Conservation (phyloP, 306 rosid species). For the Arachis stenosperma region DNA sequence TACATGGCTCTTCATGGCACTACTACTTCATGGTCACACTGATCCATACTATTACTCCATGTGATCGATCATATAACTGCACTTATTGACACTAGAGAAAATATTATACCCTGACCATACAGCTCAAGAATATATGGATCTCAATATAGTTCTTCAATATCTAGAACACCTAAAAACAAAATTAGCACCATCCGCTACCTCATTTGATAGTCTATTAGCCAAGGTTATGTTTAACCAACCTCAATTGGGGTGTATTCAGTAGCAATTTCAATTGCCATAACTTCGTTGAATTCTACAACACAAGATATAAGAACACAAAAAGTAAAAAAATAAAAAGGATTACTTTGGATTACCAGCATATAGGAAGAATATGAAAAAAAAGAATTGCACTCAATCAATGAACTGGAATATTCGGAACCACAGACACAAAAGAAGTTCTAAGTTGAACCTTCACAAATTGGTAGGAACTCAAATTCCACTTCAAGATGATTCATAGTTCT, state of each 20-base stretch:
- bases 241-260: background rate
- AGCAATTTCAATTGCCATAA: background rate
- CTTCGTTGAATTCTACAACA: background rate
- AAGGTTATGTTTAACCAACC: background rate
- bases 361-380: slow-evolving; percentile 4
- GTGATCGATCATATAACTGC: background rate
- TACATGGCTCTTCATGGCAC: background rate
- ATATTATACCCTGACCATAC: background rate
- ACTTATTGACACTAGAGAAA: background rate
- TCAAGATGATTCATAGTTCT: slow-evolving; percentile 8
- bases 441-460: background rate
- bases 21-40: no score
- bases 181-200: background rate
- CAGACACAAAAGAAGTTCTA: background rate
- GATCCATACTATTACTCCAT: background rate
- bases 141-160: background rate
- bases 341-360: slow-evolving; percentile 4
- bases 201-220: slow-evolving; percentile 3
- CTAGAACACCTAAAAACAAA: background rate
- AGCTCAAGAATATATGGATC: background rate
- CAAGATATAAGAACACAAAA: background rate
- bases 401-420: slow-evolving; percentile 17
- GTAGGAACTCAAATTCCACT: slow-evolving; percentile 30
- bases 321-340: no score
- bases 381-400: slow-evolving; percentile 1